Evolutionary conservation across 2,329 filamentous ascomycete genomes (phyloP), one percentile per base, ranked within the genome.

Genomic region (Colletotrichum lindemuthianum): DNA sequence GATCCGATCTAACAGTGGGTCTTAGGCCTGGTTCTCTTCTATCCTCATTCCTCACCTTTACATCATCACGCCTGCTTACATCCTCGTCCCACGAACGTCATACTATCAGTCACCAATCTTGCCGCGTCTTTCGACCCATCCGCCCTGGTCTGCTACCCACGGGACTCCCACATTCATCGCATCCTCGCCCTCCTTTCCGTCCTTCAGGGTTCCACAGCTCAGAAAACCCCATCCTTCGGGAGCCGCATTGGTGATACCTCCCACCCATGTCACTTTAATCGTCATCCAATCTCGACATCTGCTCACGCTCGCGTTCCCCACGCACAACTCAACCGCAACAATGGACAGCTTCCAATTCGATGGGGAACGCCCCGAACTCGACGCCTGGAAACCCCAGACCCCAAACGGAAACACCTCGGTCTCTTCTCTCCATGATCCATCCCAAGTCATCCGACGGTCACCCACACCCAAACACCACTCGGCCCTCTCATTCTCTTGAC

Each of bases 301-400:
- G 11, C 9, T 33, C 34, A 9, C 36, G 24, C 36, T 16, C 2
- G 33, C 16, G n/a, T 39, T 10, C 44, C 40, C 53, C 12, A 9
- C 32, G 43, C 12, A 45, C 24, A 32, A n/a, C 43, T 8, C 43
- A 32, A 33, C 54, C 58, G 39, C 49, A 12, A 8, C 16, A 34
- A 9, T 43, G 33, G n/a, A 15, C 16, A 41, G 51, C 16, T 34
- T 43, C 58, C 41, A 34, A 34, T 44, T 49, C 33, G 41, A 63
- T 65, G 58, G 58, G 51, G 58, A 65, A 48, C 63, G 63, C 58
- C 7, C 63, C 58, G 63, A 65, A 61, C 61, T 33, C 63, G 55
- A 44, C n/a, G 44, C 63, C 51, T 65, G 63, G 51, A 65, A 59
- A 65, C 51, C 51, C 63, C 63, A 52, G 51, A 54, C 16, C 63